These are phyloP conservation scores for Urtica urens DNA, from an alignment of 306 rosid genomes.

Conservation along the genomic window DNA sequence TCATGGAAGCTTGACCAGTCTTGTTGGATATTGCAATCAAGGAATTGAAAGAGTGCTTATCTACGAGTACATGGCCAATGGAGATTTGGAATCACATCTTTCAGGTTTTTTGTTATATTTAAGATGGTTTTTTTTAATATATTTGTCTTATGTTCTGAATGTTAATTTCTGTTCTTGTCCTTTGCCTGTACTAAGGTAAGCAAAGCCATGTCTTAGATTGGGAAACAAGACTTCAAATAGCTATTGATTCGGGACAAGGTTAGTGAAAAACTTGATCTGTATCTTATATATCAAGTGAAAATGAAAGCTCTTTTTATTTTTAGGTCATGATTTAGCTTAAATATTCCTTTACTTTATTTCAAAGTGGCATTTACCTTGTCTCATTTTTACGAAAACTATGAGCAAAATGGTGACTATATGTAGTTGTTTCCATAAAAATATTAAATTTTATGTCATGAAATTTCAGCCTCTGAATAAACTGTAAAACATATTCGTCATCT, in stretches of 20 bases:
- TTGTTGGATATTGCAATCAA: conserved; percentile 10
- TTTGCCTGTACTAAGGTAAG: neutral
- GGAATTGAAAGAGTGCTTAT: neutral
- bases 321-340: too few species aligned
- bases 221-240: conserved; percentile 13
- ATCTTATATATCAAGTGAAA: neutral
- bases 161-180: neutral
- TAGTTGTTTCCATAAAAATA: too few species aligned
- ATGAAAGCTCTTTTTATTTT: neutral
- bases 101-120: neutral
- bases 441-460: too few species aligned
- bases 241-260: conserved; percentile 5
- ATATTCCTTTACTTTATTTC: too few species aligned
- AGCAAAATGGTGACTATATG: too few species aligned
- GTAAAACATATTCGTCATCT: too few species aligned
- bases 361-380: too few species aligned
- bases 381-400: too few species aligned
- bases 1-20: conserved; percentile 8
- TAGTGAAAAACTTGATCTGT: neutral
- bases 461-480: too few species aligned
- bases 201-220: neutral
- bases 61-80: conserved; percentile 3
- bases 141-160: too few species aligned
- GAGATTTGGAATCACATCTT: neutral
- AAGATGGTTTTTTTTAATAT: neutral